Evolutionary conservation across 495 filamentous ascomycete species (phyloP).

Genomic region (Penicillium longicatenatum): DNA sequence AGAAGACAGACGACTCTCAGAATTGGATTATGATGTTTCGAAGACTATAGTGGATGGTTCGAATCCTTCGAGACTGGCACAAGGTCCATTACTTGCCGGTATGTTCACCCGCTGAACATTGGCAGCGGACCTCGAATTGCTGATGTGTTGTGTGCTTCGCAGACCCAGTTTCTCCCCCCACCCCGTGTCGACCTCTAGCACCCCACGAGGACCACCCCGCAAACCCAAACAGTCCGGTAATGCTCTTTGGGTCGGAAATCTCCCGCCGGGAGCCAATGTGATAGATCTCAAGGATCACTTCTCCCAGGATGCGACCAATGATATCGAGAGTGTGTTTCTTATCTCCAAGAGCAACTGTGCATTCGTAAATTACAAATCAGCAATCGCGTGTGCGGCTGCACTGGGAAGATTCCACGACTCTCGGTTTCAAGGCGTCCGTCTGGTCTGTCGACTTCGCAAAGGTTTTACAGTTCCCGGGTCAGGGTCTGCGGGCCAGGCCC

Average conservation of each 20-base stretch:
- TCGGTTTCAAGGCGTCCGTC: constrained; percentile 78
- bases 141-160: neutral
- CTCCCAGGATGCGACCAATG: constrained; percentile 72
- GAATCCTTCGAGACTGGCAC: constrained; percentile 30
- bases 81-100: constrained; percentile 19
- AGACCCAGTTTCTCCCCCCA: constrained; percentile 23
- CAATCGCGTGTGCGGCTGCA: constrained; percentile 72
- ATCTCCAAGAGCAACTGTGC: constrained; percentile 98
- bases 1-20: constrained; percentile 24
- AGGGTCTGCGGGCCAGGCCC: constrained; percentile 11
- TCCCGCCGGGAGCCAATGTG: constrained; percentile 79
- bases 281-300: constrained; percentile 88
- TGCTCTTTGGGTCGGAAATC: constrained; percentile 95
- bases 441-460: constrained; percentile 90
- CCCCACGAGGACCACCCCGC: constrained; percentile 83
- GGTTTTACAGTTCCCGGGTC: constrained; percentile 40
- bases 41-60: constrained; percentile 51
- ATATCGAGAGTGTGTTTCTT: constrained; percentile 88
- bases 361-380: constrained; percentile 94
- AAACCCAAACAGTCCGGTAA: constrained; percentile 94
- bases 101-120: constrained; percentile 20
- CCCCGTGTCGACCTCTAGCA: constrained; percentile 33
- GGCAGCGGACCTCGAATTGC: constrained; percentile 12
- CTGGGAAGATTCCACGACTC: constrained; percentile 89
- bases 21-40: constrained; percentile 38